Conservation (phyloP, 352 stramenopile species). For the Globisporangium middletonii region DNA sequence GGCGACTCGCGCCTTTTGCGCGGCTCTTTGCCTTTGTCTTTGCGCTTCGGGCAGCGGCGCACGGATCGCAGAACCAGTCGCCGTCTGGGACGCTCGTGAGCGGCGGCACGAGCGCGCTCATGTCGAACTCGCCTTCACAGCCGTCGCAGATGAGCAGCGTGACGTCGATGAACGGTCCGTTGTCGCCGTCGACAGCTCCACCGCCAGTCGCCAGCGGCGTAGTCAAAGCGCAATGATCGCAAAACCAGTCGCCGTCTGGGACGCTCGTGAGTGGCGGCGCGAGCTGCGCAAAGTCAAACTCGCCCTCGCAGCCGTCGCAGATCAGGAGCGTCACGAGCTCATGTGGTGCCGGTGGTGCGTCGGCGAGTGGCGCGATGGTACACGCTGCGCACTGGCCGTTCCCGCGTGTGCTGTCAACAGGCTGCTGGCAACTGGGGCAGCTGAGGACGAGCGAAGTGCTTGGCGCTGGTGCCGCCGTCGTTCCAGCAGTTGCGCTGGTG, state of each 20-base stretch:
- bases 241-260: constrained; percentile 39
- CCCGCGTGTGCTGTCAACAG: too few relatives aligned
- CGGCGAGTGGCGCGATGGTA: not conserved
- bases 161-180: constrained; percentile 12
- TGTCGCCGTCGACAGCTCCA: not conserved
- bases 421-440: too few relatives aligned
- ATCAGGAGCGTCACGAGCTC: constrained; percentile 25
- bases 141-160: constrained; percentile 64
- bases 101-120: constrained; percentile 37
- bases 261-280: constrained; percentile 15
- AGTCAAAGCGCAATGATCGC: constrained; percentile 1
- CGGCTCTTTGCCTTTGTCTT: constrained; percentile 3
- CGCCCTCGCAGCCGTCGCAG: constrained; percentile 34
- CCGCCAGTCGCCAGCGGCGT: too few relatives aligned
- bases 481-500: not conserved
- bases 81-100: constrained; percentile 33
- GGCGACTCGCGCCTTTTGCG: not conserved
- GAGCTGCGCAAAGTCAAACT: constrained; percentile 25
- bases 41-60: not conserved
- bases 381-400: too few relatives aligned
- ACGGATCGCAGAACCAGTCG: constrained; percentile 38
- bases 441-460: too few relatives aligned
- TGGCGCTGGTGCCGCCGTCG: too few relatives aligned
- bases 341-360: not conserved
- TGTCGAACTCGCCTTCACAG: constrained; percentile 62